Conservation (phyloP, 148 eudicot genomes). For the Spergularia marina region DNA sequence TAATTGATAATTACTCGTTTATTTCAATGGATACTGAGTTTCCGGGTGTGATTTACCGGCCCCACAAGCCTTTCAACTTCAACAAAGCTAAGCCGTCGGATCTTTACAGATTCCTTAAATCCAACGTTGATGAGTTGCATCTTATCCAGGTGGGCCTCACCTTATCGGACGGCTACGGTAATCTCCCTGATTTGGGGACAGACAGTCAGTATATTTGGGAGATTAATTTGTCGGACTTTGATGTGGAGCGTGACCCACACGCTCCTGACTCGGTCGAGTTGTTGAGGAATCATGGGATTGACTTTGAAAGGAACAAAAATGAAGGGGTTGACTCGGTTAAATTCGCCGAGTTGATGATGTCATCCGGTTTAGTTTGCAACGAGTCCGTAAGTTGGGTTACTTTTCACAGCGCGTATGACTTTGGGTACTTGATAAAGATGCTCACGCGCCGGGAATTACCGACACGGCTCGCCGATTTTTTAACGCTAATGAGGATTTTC, state of each 20-base stretch:
- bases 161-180: slow-evolving; percentile 50
- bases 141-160: slow-evolving; percentile 71
- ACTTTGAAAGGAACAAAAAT: slow-evolving; percentile 40
- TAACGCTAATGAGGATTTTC: slow-evolving; percentile 31
- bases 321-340: slow-evolving; percentile 43
- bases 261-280: slow-evolving; percentile 56
- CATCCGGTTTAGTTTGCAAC: slow-evolving; percentile 60
- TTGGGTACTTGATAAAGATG: slow-evolving; percentile 62
- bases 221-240: slow-evolving; percentile 58
- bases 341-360: slow-evolving; percentile 60
- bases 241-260: slow-evolving; percentile 45
- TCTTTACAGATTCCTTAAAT: slow-evolving; percentile 47
- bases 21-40: slow-evolving; percentile 76
- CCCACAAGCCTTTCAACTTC: not conserved
- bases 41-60: slow-evolving; percentile 49
- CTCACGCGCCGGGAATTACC: slow-evolving; percentile 61
- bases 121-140: slow-evolving; percentile 57
- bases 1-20: slow-evolving; percentile 42
- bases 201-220: slow-evolving; percentile 51
- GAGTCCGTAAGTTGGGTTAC: slow-evolving; percentile 63
- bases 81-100: slow-evolving; percentile 27
- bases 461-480: slow-evolving; percentile 30
- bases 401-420: slow-evolving; percentile 75
- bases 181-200: slow-evolving; percentile 44
- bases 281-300: slow-evolving; percentile 46